Percentiles rank a stretch among this genome's conserved stretches.
Evolutionary conservation across 345 rosid genomes (phyloP).

Genomic region (Trapa bicornis): DNA sequence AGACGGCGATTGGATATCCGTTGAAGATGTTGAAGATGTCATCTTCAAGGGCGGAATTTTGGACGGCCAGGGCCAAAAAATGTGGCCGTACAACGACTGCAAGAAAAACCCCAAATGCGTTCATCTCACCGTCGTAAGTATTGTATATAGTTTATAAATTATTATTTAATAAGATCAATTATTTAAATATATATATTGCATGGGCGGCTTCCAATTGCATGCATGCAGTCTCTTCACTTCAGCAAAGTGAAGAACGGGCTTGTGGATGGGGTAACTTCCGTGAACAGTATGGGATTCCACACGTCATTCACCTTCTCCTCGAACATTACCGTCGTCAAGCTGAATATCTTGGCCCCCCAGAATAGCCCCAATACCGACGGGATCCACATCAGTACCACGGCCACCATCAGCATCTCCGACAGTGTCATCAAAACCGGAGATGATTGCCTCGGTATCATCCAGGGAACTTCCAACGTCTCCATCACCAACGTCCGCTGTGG

Average conservation of each 20-base stretch:
- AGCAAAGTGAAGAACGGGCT: conserved; percentile 17
- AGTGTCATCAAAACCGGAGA: conserved; percentile 32
- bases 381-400: conserved; percentile 24
- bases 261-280: conserved; percentile 23
- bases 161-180: no score
- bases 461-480: conserved; percentile 15
- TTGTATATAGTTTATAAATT: background rate
- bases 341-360: conserved; percentile 39
- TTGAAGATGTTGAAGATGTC: conserved; percentile 32
- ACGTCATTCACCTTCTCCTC: conserved; percentile 19
- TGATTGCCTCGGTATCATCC: conserved; percentile 33
- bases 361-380: conserved; percentile 48
- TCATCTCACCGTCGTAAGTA: conserved; percentile 35
- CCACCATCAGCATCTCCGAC: no score
- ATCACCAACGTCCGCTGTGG: conserved; percentile 25
- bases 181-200: no score
- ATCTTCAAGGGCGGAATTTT: conserved; percentile 51
- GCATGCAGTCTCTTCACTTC: conserved; percentile 31
- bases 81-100: conserved; percentile 39
- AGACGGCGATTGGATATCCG: conserved; percentile 27
- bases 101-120: conserved; percentile 15
- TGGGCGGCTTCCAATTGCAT: no score
- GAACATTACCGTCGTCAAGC: conserved; percentile 12
- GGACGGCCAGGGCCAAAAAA: conserved; percentile 41
- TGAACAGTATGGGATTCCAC: conserved; percentile 51